These are phyloP conservation scores for Rhodotorula diobovata DNA, from an alignment of 768 basidiomycete genomes.

Conservation along the genomic window DNA sequence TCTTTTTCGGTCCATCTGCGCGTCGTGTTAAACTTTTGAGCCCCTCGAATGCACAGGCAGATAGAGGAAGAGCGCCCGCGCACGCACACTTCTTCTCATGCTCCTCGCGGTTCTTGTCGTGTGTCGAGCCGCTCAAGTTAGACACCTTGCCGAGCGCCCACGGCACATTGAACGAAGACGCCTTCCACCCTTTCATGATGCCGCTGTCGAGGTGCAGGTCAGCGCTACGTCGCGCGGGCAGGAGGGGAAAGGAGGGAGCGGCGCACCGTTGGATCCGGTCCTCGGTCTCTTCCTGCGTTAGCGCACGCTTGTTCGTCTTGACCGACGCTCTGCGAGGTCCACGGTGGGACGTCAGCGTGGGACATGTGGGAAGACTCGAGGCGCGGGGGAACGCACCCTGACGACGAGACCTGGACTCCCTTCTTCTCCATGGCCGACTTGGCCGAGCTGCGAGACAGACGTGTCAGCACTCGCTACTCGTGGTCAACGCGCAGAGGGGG, in stretches of 20 bases:
- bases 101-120: conserved; percentile 34
- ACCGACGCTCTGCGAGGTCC: conserved; percentile 1
- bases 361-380: background rate
- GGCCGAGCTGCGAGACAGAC: background rate
- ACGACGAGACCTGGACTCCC: conserved; percentile 12
- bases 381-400: conserved; percentile 3
- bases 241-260: background rate
- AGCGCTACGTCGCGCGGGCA: background rate
- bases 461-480: background rate
- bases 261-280: conserved; percentile 29
- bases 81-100: conserved; percentile 31
- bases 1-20: conserved; percentile 19
- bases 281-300: conserved; percentile 32
- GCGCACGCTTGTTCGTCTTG: conserved; percentile 30
- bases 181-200: conserved; percentile 36
- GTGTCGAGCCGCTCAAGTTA: conserved; percentile 20
- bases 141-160: conserved; percentile 31
- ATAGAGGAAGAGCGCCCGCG: no score
- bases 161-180: conserved; percentile 26
- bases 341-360: background rate
- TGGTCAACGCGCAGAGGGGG: background rate
- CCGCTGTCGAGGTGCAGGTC: background rate
- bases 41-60: no score
- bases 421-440: conserved; percentile 11
- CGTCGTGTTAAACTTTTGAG: no score